phyloP scores from a whole-genome alignment of 73 alveolate species.

The Paramecium pentaurelia region DNA sequence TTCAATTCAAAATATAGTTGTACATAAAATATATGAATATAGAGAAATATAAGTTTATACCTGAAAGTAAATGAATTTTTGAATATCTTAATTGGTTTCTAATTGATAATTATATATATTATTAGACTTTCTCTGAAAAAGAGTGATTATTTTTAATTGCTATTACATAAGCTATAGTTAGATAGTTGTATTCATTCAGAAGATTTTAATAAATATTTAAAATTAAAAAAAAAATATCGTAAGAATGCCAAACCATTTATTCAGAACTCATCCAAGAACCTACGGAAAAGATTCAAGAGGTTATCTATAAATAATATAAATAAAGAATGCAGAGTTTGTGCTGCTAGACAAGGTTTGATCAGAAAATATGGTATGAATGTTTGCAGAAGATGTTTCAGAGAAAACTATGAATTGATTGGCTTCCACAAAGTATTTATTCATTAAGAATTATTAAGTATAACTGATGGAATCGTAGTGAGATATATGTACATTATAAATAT shows the following conservation, averaged over 20 bases:
- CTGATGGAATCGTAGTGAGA: not conserved
- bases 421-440: constrained; percentile 71
- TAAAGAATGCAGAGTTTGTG: constrained; percentile 91
- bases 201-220: constrained; percentile 40
- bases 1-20: not conserved
- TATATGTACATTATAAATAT: not conserved
- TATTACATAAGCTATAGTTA: not conserved
- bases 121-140: not conserved
- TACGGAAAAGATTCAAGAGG: constrained; percentile 95
- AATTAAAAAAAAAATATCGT: constrained; percentile 8
- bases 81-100: not conserved
- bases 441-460: not conserved
- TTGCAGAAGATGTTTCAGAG: constrained; percentile 97
- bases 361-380: constrained; percentile 90
- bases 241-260: constrained; percentile 82
- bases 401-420: constrained; percentile 84
- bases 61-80: not conserved
- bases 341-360: constrained; percentile 90
- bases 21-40: not conserved
- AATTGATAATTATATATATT: not conserved
- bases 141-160: not conserved
- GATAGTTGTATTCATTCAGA: constrained; percentile 4
- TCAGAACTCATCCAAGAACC: constrained; percentile 92
- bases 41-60: not conserved
- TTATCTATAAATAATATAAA: not conserved